Percentiles rank a stretch among this genome's conserved stretches.
Evolutionary conservation across 2,329 filamentous ascomycete genomes (phyloP).

Genomic region (Alternaria sp.): DNA sequence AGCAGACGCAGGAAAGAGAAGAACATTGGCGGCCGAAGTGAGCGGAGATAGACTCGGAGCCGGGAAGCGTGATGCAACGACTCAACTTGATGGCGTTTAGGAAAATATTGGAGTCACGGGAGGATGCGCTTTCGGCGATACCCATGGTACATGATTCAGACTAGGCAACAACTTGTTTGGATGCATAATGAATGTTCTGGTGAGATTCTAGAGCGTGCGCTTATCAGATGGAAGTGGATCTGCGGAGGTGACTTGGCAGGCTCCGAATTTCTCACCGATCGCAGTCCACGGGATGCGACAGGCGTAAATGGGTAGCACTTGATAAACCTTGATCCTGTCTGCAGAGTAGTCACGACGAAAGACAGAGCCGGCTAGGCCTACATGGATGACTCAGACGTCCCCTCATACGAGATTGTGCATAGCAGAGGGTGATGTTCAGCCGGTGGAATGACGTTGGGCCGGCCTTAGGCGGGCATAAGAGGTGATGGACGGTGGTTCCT

Average conservation of each 20-base stretch:
- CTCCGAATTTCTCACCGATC: constrained; percentile 3
- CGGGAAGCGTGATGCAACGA: not conserved
- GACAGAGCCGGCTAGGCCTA: not conserved
- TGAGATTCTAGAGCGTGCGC: not conserved
- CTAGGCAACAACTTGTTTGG: not conserved
- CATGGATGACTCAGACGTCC: not conserved
- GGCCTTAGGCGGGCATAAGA: constrained; percentile 4
- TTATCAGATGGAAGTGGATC: not conserved
- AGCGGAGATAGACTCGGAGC: constrained; percentile 40
- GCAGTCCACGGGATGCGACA: constrained; percentile 3
- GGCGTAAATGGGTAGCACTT: not conserved
- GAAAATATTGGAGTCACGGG: not conserved
- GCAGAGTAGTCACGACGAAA: not conserved
- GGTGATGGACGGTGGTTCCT: not conserved
- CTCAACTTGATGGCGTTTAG: not conserved
- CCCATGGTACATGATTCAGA: not conserved
- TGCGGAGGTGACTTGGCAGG: not conserved
- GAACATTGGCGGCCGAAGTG: constrained; percentile 56
- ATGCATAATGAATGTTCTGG: not conserved
- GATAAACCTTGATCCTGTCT: not conserved
- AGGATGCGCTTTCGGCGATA: constrained; percentile 1
- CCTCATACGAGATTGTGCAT: not conserved
- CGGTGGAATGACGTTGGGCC: not conserved
- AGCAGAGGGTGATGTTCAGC: not conserved
- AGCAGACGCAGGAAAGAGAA: constrained; percentile 54